Evolutionary conservation across 495 filamentous ascomycete species (phyloP), one percentile per base, ranked within the genome.

Genomic region (Trichoderma orchidacearum): DNA sequence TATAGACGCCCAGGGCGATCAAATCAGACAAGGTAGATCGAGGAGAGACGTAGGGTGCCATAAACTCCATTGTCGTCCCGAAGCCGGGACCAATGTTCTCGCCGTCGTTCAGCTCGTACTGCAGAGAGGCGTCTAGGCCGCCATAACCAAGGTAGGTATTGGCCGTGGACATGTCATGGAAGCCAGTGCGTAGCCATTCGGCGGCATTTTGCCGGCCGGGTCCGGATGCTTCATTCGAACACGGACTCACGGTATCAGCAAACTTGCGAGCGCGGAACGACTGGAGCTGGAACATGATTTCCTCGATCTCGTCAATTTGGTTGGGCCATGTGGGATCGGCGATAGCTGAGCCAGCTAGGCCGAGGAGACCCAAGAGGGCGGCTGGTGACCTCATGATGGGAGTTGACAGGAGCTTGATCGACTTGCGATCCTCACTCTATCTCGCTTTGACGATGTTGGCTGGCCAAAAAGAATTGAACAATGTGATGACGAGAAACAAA

Each of bases 91-190:
- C 81, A 7, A 75, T 72, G 61, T 85, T 84, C 54, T 84, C 81
- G 55, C 74, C 73, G 55, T 72, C 71, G 41, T 62, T 69, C 38
- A 79, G 58, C 61, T 85, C 82, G 57, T 79, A 85, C 32, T 79
- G 75, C 30, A 85, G 63, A 1, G 80, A 83, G 28, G 70, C 81
- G 64, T 85, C 82, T 36, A 85, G 56, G 2, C 82, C 82, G 36
- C 80, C 81, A n/a, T 66, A 62, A 6, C 68, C 67, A 30, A 67
- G 68, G 60, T 65, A 75, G 17, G 70, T 66, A 64, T 78, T 77
- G 21, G 68, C 73, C 6, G 79, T 80, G 5, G 80, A 68, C 75
- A 84, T 83, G 61, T 85, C 82, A 62, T 85, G 82, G 58, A 85
- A 84, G 34, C 75, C 80, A 12, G 77, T 70, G 25, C 81, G 75